Evolutionary conservation across 2,329 filamentous ascomycete genomes (phyloP).

Genomic region (Fusarium euwallaceae): DNA sequence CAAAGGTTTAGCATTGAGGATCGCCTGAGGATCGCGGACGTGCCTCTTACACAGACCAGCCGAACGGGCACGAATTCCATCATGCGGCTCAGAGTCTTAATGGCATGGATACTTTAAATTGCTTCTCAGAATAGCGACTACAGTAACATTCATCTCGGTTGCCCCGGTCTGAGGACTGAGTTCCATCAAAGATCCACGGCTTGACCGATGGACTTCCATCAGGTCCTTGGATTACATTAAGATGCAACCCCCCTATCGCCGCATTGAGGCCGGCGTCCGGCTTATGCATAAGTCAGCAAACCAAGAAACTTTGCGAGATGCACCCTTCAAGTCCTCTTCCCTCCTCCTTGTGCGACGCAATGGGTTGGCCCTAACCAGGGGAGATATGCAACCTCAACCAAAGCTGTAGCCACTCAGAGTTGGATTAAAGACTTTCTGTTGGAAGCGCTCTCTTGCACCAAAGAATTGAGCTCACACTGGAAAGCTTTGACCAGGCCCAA

Average conservation of each 20-base stretch:
- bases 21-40: conserved; percentile 21
- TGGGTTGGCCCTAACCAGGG: background rate
- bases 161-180: conserved; percentile 28
- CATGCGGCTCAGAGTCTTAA: background rate
- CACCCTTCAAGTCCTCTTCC: background rate
- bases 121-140: conserved; percentile 3
- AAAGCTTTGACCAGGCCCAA: conserved; percentile 23
- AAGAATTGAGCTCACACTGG: conserved; percentile 19
- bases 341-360: background rate
- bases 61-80: conserved; percentile 7
- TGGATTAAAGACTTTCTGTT: background rate
- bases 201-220: background rate
- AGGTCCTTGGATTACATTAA: background rate
- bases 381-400: background rate
- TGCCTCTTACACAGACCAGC: conserved; percentile 25
- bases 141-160: conserved; percentile 19
- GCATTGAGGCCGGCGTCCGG: conserved; percentile 14
- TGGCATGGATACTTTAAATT: conserved; percentile 10
- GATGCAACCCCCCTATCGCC: conserved; percentile 16
- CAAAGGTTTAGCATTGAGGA: conserved; percentile 25
- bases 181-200: background rate
- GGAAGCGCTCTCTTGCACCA: conserved; percentile 11
- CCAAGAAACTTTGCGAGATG: conserved; percentile 1
- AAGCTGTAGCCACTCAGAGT: background rate
- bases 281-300: conserved; percentile 24